Conservation (phyloP, 495 filamentous ascomycete species). For the Daldinia childiae region DNA sequence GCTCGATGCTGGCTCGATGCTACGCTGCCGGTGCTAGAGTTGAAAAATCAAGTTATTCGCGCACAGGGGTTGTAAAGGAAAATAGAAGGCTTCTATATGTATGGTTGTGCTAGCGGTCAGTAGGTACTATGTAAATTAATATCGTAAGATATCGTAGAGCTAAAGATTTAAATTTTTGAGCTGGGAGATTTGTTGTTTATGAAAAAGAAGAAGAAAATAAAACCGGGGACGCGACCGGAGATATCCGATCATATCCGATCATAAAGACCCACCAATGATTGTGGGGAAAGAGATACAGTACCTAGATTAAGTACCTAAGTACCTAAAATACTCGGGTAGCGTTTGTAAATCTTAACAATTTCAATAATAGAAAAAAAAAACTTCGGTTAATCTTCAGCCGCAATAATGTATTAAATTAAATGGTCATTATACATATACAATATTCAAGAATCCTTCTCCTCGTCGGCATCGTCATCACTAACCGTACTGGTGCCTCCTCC, state of each 20-base stretch:
- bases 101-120: background rate
- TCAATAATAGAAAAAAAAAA: too few species aligned
- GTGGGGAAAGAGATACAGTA: background rate
- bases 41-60: background rate
- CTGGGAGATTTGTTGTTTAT: background rate
- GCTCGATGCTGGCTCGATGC: background rate
- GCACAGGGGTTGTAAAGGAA: background rate
- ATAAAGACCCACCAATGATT: background rate
- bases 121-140: background rate
- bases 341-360: too few species aligned
- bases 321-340: too few species aligned
- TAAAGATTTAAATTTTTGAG: background rate
- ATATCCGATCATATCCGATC: background rate
- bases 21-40: background rate
- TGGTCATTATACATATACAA: background rate
- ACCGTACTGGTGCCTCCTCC: conserved; percentile 62
- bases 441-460: conserved; percentile 3
- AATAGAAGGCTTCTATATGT: background rate
- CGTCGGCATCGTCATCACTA: conserved; percentile 49
- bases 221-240: background rate
- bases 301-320: too few species aligned
- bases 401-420: background rate
- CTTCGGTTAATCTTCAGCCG: background rate
- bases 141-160: background rate
- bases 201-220: background rate